phyloP scores from a whole-genome alignment of 805 yeast species.

The Isabelozyma rhagii region DNA sequence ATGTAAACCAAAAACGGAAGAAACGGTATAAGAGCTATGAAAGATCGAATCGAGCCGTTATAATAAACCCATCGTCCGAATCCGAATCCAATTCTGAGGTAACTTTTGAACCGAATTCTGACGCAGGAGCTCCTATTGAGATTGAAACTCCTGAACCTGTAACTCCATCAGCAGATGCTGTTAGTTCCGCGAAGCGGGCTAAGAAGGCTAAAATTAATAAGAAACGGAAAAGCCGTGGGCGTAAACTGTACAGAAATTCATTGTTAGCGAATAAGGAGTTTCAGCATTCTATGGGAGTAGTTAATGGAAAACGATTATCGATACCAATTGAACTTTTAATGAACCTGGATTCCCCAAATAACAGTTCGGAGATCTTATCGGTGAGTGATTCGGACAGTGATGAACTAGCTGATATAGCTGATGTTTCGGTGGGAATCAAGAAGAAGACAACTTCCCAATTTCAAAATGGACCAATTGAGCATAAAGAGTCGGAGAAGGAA shows the following conservation, averaged over 20 bases:
- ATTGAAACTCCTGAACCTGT: not conserved
- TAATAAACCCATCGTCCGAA: slow-evolving; percentile 1
- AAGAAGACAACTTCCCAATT: not conserved
- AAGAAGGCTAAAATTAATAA: not conserved
- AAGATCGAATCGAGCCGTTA: not conserved
- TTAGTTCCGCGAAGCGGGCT: not conserved
- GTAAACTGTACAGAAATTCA: not conserved
- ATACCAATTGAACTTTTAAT: not conserved
- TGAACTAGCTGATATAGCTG: not conserved
- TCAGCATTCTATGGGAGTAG: not conserved
- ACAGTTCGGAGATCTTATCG: not conserved
- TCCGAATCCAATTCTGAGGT: not conserved
- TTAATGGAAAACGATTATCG: not conserved
- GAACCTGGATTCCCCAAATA: not conserved
- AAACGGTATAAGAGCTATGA: not conserved
- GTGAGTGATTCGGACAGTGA: not conserved
- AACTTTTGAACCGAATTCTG: not conserved
- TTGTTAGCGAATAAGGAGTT: not conserved
- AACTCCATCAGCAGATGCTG: not conserved
- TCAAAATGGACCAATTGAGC: too few relatives aligned
- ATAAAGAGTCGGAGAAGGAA: too few relatives aligned
- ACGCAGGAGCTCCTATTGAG: not conserved
- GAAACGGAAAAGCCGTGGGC: not conserved
- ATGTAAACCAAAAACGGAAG: not conserved
- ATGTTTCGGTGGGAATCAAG: not conserved